These are phyloP conservation scores for Lichtheimia ornata DNA, from an alignment of 371 early-diverging fungal genomes.

Conservation along the genomic window DNA sequence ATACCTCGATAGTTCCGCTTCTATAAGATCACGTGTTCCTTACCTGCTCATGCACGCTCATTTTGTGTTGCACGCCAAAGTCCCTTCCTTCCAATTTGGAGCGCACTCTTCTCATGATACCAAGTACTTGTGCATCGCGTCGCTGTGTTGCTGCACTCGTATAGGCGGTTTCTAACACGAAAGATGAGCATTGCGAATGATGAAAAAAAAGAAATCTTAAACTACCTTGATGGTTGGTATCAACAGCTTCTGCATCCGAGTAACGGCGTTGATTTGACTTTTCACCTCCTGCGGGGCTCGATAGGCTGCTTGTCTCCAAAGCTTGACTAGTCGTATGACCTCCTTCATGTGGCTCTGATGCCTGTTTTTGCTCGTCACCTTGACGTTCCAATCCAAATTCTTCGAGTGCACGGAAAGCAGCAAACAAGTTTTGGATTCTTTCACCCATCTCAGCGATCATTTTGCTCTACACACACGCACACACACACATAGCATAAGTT, in stretches of 20 bases:
- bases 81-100: slow-evolving; percentile 76
- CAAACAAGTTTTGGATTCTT: slow-evolving; percentile 23
- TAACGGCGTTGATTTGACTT: neutral
- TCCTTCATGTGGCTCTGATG: neutral
- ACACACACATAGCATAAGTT: neutral
- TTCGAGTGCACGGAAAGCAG: slow-evolving; percentile 34
- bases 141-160: slow-evolving; percentile 8
- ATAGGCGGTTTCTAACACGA: neutral
- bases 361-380: slow-evolving; percentile 14
- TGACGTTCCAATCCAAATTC: slow-evolving; percentile 38
- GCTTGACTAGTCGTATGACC: too few relatives aligned
- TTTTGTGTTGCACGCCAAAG: slow-evolving; percentile 46
- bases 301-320: too few relatives aligned
- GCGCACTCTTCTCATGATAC: slow-evolving; percentile 62
- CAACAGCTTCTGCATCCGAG: neutral
- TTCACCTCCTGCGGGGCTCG: neutral
- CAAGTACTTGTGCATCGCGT: slow-evolving; percentile 58
- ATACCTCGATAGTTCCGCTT: neutral
- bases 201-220: too few relatives aligned
- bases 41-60: slow-evolving; percentile 67
- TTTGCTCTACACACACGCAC: neutral
- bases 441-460: neutral
- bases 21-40: neutral
- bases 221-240: neutral
- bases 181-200: too few relatives aligned